Evolutionary conservation across 331 rosid species (phyloP), one percentile per base, ranked within the genome.

Genomic region (Telfairia occidentalis): DNA sequence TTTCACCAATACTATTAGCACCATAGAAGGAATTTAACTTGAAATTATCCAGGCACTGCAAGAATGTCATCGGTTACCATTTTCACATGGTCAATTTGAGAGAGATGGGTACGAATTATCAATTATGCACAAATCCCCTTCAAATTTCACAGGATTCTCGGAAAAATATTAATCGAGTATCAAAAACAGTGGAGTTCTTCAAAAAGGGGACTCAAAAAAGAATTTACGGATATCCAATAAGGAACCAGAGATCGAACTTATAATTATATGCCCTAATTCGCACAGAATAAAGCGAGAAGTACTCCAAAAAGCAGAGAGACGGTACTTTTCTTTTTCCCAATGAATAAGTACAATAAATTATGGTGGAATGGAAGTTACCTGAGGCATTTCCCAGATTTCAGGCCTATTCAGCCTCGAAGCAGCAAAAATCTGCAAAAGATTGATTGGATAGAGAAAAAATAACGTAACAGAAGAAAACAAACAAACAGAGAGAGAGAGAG

Each of bases 341-440:
- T 19, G 45, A 71, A 71, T 30, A 71, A 71, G 76, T n/a, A 48
- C 30, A 16, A 48, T 1, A 48, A 70, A 70, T 24, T 15, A 5
- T 12, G 7, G 30, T 9, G 42, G 75, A 70, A 35, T 26, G 59
- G 66, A 42, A 66, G 24, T 6, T 30, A 73, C 77, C 77, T 73
- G 77, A 50, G 77, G 77, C 77, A 73, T 73, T 50, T 52, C 49
- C 65, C 50, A 73, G 65, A 35, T 32, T 53, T 16, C 35, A 10
- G 34, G 48, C 32, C 43, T 32, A 35, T 73, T 19, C n/a, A 53
- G 13, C 66, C 77, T 53, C 50, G 77, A 32, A 54, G 77, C 77
- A 11, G 77, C 77, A 73, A 73, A 73, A 52, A 73, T 73, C 77
- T 73, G 77, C 21, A 21, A 53, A 35, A 24, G 24, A 24, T 46